Conservation (phyloP, 2,329 filamentous ascomycete genomes). For the Phialophora verrucosa region DNA sequence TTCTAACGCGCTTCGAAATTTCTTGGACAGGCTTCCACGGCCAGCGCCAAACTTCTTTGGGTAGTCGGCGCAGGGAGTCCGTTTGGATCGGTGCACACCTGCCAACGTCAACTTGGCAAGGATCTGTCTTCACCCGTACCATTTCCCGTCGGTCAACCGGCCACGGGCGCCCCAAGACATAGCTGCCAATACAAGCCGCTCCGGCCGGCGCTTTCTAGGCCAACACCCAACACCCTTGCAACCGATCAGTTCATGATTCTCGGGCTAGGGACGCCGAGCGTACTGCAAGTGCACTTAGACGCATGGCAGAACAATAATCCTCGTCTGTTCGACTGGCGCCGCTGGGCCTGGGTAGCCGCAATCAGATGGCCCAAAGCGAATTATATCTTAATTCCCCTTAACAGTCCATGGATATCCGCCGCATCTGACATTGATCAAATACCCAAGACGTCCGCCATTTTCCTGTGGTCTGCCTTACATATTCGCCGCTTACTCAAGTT, state of each 20-base stretch:
- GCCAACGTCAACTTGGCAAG: slow-evolving; percentile 10
- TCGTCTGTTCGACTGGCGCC: slow-evolving; percentile 24
- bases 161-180: not conserved
- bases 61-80: slow-evolving; percentile 22
- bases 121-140: slow-evolving; percentile 7
- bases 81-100: slow-evolving; percentile 14
- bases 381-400: slow-evolving; percentile 31
- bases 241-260: slow-evolving; percentile 16
- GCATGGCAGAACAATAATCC: slow-evolving; percentile 35
- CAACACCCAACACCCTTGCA: slow-evolving; percentile 20
- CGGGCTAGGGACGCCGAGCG: slow-evolving; percentile 20
- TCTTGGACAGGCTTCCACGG: slow-evolving; percentile 20
- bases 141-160: slow-evolving; percentile 36
- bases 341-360: slow-evolving; percentile 23
- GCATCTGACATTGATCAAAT: slow-evolving; percentile 32
- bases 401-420: slow-evolving; percentile 17
- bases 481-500: slow-evolving; percentile 30
- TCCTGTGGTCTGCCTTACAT: slow-evolving; percentile 11
- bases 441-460: slow-evolving; percentile 20
- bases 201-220: slow-evolving; percentile 6
- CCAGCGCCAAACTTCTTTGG: slow-evolving; percentile 22
- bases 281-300: slow-evolving; percentile 14
- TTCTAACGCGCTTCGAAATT: slow-evolving; percentile 26
- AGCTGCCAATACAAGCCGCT: slow-evolving; percentile 7
- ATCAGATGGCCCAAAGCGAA: slow-evolving; percentile 19